Evolutionary conservation across 23 red algal genomes (phyloP).

Genomic region (Gracilaria domingensis): DNA sequence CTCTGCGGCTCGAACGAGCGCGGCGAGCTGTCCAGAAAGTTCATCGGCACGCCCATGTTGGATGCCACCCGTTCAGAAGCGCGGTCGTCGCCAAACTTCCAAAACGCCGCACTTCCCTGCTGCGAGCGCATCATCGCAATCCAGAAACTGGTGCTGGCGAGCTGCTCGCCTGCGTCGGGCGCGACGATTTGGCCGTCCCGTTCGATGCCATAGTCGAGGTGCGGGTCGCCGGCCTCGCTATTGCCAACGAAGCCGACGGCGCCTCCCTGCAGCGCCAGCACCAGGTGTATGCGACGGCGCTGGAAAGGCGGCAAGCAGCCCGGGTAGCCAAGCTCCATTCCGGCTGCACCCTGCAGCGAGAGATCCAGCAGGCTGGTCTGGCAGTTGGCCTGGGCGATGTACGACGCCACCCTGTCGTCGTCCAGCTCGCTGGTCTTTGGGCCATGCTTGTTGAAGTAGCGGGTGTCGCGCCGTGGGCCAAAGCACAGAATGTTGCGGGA

Average conservation of each 20-base stretch:
- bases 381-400: background rate
- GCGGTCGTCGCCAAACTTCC: background rate
- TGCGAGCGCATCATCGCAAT: background rate
- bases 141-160: conserved; percentile 14
- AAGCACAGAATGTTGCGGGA: background rate
- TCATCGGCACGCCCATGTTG: background rate
- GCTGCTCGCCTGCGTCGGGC: background rate
- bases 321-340: conserved; percentile 1
- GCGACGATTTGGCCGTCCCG: background rate
- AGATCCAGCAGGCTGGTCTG: conserved; percentile 4
- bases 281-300: background rate
- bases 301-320: conserved; percentile 11
- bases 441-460: conserved; percentile 1
- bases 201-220: conserved; percentile 20
- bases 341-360: conserved; percentile 3
- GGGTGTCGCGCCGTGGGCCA: conserved; percentile 13
- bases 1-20: background rate
- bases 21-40: background rate
- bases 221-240: conserved; percentile 17
- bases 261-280: background rate
- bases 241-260: conserved; percentile 18
- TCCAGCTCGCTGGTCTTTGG: background rate
- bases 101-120: background rate
- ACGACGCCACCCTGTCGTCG: conserved; percentile 3
- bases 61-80: background rate